Base-by-base conservation (phyloP, 2,329 filamentous ascomycete genomes). In the Fulvia fulva region DNA sequence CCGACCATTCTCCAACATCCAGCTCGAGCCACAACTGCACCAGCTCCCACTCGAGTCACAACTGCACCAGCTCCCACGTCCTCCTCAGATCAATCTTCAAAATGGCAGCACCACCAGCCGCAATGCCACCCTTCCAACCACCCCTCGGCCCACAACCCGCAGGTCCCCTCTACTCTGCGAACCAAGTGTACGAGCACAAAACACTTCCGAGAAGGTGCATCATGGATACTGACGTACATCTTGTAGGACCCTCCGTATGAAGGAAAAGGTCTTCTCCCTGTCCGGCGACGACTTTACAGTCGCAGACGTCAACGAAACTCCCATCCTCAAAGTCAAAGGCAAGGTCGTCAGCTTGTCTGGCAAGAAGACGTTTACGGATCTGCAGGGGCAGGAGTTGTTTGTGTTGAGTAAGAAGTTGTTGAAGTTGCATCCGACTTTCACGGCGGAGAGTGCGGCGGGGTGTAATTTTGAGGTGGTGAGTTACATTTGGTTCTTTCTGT, bases 241-340 rank as follows among this genome's bases (percentile, higher is more conserved):
- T n/a, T n/a, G n/a, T n/a, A 41, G 37, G 2, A 50, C 47, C 23
- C 26, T 50, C 2, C 46, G 30, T 16, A 74, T 89, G 51, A 82
- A 80, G 64, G 84, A 88, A 67, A 85, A 84, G 65, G 76, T 87
- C 19, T 70, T 86, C 58, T 87, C 85, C 2, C 73, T 87, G 8
- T 80, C 80, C 1, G 84, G 84, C 57, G 85, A 88, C 73, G 83
- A 79, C 70, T 89, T 88, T 73, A 81, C 83, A 62, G 81, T 89
- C 71, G 81, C 79, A 55, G 78, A 81, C 5, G 73, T 78, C 46
- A 80, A 78, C 58, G 83, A 83, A 22, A 74, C 77, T 22, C 77
- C 81, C 0, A 65, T 87, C 30, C 72, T 87, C 61, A 78, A 79
- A 62, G 80, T 87, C 45, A 74, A 84, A 61, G 84, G 83, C 63